These are phyloP conservation scores for Kwoniella newhampshirensis DNA, from an alignment of 768 basidiomycete genomes.

Conservation along the genomic window DNA sequence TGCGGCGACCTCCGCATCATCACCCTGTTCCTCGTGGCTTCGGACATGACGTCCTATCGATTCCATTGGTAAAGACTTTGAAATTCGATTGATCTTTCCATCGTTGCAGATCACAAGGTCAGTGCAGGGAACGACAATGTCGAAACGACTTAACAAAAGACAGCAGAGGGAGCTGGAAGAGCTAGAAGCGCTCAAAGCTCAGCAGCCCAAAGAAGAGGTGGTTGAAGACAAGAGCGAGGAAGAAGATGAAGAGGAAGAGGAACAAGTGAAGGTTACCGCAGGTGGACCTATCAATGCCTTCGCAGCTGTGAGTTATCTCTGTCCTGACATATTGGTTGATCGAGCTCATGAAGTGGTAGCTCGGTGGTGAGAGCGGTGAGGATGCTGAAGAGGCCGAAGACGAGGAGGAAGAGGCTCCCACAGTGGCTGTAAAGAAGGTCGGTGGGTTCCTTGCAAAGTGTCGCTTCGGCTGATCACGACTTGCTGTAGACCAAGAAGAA, in stretches of 20 bases:
- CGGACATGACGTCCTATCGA: no score
- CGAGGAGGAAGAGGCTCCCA: constrained; percentile 34
- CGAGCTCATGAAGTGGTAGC: constrained; percentile 20
- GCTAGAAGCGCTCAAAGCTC: constrained; percentile 59
- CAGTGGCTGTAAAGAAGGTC: constrained; percentile 34
- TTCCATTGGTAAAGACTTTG: no score
- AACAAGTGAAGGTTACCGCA: constrained; percentile 12
- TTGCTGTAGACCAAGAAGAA: constrained; percentile 54
- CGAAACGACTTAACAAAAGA: constrained; percentile 65
- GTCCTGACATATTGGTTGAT: not conserved
- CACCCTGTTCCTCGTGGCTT: no score
- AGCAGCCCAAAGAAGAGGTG: constrained; percentile 9
- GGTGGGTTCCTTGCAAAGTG: no score
- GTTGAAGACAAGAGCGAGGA: constrained; percentile 19
- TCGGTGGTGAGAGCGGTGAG: constrained; percentile 27
- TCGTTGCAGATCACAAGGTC: no score
- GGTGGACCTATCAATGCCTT: constrained; percentile 42
- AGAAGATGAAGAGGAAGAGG: constrained; percentile 29
- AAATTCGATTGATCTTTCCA: no score
- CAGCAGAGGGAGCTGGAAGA: constrained; percentile 85
- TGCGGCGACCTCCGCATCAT: no score
- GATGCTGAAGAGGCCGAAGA: constrained; percentile 31
- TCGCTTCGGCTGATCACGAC: not conserved
- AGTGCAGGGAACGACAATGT: constrained; percentile 27
- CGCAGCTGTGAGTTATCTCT: constrained; percentile 41